phyloP scores from a whole-genome alignment of 2,329 filamentous ascomycete genomes.

The Venturia oleaginea region DNA sequence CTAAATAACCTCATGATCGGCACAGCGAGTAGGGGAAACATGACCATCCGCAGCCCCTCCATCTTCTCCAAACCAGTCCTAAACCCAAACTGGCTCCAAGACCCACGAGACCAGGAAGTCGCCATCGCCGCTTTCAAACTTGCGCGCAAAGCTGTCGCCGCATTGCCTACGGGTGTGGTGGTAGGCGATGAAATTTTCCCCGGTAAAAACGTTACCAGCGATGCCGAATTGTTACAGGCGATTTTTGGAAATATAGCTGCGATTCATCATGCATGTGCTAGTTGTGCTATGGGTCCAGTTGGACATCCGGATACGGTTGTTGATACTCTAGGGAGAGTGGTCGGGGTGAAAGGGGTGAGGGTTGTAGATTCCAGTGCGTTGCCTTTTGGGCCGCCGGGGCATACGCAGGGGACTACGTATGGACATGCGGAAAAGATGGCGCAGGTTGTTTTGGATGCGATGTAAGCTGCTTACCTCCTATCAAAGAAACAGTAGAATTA shows the following conservation, averaged over 20 bases:
- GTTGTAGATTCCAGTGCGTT: slow-evolving; percentile 28
- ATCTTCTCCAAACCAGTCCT: slow-evolving; percentile 57
- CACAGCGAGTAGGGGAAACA: slow-evolving; percentile 37
- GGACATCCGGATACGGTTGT: slow-evolving; percentile 43
- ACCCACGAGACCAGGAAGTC: slow-evolving; percentile 43
- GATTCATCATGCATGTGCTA: slow-evolving; percentile 47
- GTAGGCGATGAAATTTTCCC: slow-evolving; percentile 28
- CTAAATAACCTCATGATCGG: slow-evolving; percentile 2
- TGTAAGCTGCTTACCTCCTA: background rate
- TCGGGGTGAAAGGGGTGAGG: slow-evolving; percentile 42
- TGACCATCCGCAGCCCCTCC: slow-evolving; percentile 51
- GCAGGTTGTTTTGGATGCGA: background rate
- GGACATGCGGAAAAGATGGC: slow-evolving; percentile 10
- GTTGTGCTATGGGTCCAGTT: slow-evolving; percentile 45
- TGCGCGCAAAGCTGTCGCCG: slow-evolving; percentile 26
- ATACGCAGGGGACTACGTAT: slow-evolving; percentile 10
- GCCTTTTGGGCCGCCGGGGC: slow-evolving; percentile 1
- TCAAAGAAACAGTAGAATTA: too few relatives aligned
- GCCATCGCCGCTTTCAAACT: slow-evolving; percentile 48
- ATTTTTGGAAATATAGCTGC: slow-evolving; percentile 26
- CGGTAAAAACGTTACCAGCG: slow-evolving; percentile 38
- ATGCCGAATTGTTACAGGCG: slow-evolving; percentile 30
- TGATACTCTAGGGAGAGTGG: slow-evolving; percentile 44
- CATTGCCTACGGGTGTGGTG: slow-evolving; percentile 16
- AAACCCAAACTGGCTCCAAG: slow-evolving; percentile 24